A percentile compares a stretch with the other conserved stretches of the same genome.
phyloP scores from a whole-genome alignment of 192 early-diverging fungal species.

The Entomortierella lignicola region DNA sequence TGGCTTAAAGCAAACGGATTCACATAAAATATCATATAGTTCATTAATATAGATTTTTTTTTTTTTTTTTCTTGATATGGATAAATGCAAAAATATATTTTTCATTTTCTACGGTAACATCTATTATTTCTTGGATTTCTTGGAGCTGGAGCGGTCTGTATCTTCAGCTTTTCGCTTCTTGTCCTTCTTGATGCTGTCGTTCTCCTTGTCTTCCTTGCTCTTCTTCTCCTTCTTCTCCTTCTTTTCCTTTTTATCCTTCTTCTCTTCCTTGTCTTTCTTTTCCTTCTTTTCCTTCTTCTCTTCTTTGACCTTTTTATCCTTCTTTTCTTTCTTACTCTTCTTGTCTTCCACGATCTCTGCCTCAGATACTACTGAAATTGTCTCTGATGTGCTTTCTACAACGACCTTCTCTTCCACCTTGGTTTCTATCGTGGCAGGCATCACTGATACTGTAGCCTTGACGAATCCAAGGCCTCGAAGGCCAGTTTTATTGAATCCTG shows the following conservation, averaged over 20 bases:
- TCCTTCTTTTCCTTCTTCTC: constrained; percentile 21
- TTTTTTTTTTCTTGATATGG: too few relatives aligned
- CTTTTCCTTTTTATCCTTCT: constrained; percentile 26
- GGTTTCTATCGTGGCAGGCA: constrained; percentile 51
- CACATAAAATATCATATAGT: not conserved
- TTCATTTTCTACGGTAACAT: too few relatives aligned
- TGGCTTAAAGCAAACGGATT: constrained; percentile 62
- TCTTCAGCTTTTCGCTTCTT: constrained; percentile 43
- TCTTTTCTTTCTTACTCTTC: constrained; percentile 33
- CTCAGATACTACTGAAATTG: not conserved
- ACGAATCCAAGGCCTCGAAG: constrained; percentile 51
- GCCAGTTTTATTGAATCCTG: constrained; percentile 33
- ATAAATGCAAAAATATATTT: too few relatives aligned
- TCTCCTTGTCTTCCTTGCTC: constrained; percentile 1
- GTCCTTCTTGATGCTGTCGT: constrained; percentile 23
- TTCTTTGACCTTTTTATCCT: constrained; percentile 25
- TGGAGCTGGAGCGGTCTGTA: constrained; percentile 21
- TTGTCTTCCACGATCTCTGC: constrained; percentile 8
- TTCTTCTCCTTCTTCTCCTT: constrained; percentile 19
- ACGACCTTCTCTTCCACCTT: constrained; percentile 33
- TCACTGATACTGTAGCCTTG: constrained; percentile 48
- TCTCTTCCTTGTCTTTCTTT: constrained; percentile 12
- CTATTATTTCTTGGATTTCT: constrained; percentile 51
- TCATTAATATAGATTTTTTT: too few relatives aligned
- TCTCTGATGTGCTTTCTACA: not conserved